A percentile compares a stretch with the other conserved stretches of the same genome.
Conservation (phyloP, 768 basidiomycete species). For the Lentinula sp. region DNA sequence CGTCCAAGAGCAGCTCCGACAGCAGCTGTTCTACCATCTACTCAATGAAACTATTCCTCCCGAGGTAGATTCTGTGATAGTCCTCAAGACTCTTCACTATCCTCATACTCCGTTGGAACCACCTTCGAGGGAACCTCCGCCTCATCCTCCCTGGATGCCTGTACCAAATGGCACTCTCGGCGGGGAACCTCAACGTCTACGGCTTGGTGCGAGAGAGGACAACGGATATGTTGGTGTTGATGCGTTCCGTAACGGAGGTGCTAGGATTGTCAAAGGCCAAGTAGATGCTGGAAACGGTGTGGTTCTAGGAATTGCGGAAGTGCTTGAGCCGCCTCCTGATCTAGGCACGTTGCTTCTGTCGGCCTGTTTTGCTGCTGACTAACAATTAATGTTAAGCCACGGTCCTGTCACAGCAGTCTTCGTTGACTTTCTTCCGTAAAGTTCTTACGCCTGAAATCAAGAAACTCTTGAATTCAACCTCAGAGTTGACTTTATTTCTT, state of each 20-base stretch:
- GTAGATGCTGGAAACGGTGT: slow-evolving; percentile 69
- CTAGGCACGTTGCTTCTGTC: slow-evolving; percentile 47
- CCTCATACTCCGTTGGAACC: slow-evolving; percentile 55
- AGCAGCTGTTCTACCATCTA: slow-evolving; percentile 91
- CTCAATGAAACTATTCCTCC: slow-evolving; percentile 70
- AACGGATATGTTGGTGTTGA: slow-evolving; percentile 65
- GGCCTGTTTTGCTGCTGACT: slow-evolving; percentile 5
- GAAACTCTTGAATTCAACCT: slow-evolving; percentile 52
- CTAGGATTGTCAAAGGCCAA: slow-evolving; percentile 49
- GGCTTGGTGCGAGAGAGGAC: slow-evolving; percentile 47
- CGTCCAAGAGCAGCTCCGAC: slow-evolving; percentile 74
- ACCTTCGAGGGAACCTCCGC: slow-evolving; percentile 64
- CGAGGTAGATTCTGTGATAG: slow-evolving; percentile 27
- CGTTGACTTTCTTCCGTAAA: slow-evolving; percentile 68
- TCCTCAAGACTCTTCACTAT: slow-evolving; percentile 62
- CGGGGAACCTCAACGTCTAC: slow-evolving; percentile 73
- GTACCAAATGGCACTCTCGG: slow-evolving; percentile 77
- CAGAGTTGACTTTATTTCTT: slow-evolving; percentile 83
- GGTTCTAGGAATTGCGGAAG: slow-evolving; percentile 65
- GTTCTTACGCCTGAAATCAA: slow-evolving; percentile 60
- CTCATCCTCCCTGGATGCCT: slow-evolving; percentile 82
- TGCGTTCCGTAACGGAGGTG: slow-evolving; percentile 73
- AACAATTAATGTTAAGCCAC: slow-evolving; percentile 35
- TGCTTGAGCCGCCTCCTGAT: slow-evolving; percentile 70
- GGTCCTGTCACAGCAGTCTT: slow-evolving; percentile 50